These are phyloP conservation scores for Apodospora peruviana DNA, from an alignment of 495 filamentous ascomycete genomes.

Conservation along the genomic window DNA sequence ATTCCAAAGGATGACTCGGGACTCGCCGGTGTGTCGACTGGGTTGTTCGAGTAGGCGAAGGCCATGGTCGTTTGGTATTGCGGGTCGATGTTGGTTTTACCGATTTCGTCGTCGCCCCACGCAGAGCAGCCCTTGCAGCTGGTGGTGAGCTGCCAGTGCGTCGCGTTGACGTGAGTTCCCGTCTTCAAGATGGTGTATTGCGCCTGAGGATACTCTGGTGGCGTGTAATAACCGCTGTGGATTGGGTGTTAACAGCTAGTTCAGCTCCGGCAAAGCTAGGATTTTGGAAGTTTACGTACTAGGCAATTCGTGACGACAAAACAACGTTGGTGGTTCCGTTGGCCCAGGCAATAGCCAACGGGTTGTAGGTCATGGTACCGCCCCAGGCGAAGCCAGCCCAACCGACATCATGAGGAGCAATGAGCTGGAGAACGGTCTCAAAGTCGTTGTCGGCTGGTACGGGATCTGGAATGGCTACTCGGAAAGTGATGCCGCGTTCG, in stretches of 20 bases:
- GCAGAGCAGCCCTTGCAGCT: conserved; percentile 37
- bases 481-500: conserved; percentile 29
- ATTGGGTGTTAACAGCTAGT: conserved; percentile 9
- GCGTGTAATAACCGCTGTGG: conserved; percentile 39
- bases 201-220: conserved; percentile 25
- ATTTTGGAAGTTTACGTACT: conserved; percentile 23
- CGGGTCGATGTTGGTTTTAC: conserved; percentile 31
- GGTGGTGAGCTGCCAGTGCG: conserved; percentile 41
- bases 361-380: conserved; percentile 43
- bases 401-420: conserved; percentile 30
- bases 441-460: conserved; percentile 26
- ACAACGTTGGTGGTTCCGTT: conserved; percentile 33
- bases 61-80: conserved; percentile 32
- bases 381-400: conserved; percentile 45
- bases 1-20: conserved; percentile 33
- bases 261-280: not conserved
- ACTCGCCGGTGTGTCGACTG: conserved; percentile 31
- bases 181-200: conserved; percentile 36
- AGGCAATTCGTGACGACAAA: conserved; percentile 36
- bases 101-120: conserved; percentile 39
- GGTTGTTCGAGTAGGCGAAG: conserved; percentile 30
- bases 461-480: conserved; percentile 34
- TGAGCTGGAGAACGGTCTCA: conserved; percentile 39
- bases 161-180: conserved; percentile 38
- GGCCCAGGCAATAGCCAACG: conserved; percentile 37